Evolutionary conservation across 2,329 filamentous ascomycete genomes (phyloP), one percentile per base, ranked within the genome.

Genomic region (Verticillium zaregamsianum): DNA sequence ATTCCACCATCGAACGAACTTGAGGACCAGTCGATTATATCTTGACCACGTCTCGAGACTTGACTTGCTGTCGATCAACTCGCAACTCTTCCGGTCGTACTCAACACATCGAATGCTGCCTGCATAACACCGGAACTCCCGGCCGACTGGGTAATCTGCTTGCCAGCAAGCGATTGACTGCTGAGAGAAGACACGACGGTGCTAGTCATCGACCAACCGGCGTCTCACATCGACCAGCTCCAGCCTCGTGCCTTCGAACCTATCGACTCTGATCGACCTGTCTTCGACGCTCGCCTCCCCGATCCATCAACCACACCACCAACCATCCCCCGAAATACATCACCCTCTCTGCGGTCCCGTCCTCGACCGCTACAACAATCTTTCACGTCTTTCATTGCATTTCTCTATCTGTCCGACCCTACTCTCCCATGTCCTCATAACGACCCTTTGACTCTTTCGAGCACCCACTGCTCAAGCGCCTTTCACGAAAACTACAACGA

Each of bases 361-460:
- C 68, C 9, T 57, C 58, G 14, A 32, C 37, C 17, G 33, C 28
- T 59, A 25, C 11, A 54, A 33, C 39, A n/a, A 14, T 31, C 35
- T 59, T 64, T 32, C 60, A 58, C 54, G 60, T 39, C 57, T 39
- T 62, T 35, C 54, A 35, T 54, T 62, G 59, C 54, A 25, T 58
- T 58, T 61, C 70, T 57, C 45, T 49, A 49, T 49, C 20, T 54
- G 40, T 57, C 32, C 65, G 72, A 64, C 60, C 62, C 59, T 62
- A 62, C 58, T 64, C 69, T 68, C 73, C 72, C 71, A 80, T 80
- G 77, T 79, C 72, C 71, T 73, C 67, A 74, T 80, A 80, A 80
- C 77, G 77, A 76, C 71, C 70, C 61, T 69, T 68, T 70, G 71
- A 70, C 68, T 68, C 67, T 72, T 75, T 60, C 40, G 37, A 61